Evolutionary conservation across 805 yeast species (phyloP), one percentile per base, ranked within the genome.

Genomic region (Priceomyces haplophilus): DNA sequence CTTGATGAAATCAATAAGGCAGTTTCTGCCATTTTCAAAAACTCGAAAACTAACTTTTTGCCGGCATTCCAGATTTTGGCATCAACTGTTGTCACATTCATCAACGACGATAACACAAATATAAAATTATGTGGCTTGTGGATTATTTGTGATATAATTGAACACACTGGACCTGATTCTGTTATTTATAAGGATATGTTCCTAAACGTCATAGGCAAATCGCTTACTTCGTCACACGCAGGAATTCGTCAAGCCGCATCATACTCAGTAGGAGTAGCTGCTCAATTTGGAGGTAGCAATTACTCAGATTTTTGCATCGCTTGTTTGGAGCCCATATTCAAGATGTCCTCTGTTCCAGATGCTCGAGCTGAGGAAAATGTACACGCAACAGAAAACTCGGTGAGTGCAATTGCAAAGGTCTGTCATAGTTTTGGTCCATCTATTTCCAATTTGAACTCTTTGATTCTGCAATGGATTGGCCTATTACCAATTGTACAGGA

Each of bases 191-290:
- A 80, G 54, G 88, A 82, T 34, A 60, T 80, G 50, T 85, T 87
- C 59, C 62, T 83, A 41, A 72, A 72, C 47, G 79, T 78, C 25
- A 70, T 88, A 24, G 82, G 82, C n/a, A 83, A 80, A 42, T 75
- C 85, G 2, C 66, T 90, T 38, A 73, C 82, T 2, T 76, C 83
- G 10, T 69, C 86, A 7, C 80, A 80, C 39, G 80, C 95, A 3
- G 72, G 81, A 4, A 73, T 90, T 29, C 83, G 97, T 53, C 97
- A 93, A 68, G 87, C 88, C 10, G 90, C 96, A 2, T 80, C 93
- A 0, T 84, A 82, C 54, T 79, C 86, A 29, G 79, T 90, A 43
- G 98, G 99, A 21, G 82, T 79, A 17, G 84, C 93, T 46, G 96
- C 96, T 2, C 89, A 85, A 60, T 72, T 74, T 51, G 95, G 96